Conservation (phyloP, 1,139 yeast species). For the Pichia sp. region DNA sequence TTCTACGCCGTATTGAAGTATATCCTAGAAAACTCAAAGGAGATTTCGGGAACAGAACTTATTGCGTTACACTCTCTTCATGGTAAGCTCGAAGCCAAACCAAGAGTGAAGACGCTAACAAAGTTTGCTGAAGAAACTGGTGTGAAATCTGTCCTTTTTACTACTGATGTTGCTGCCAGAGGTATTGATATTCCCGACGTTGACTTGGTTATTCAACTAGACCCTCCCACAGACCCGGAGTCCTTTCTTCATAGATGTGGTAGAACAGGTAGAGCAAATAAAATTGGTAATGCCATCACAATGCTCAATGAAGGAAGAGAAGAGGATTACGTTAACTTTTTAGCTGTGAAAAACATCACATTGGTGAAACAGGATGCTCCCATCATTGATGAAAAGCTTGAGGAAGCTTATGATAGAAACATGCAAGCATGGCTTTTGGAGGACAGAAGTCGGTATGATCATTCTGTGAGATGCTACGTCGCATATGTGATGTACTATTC, state of each 20-base stretch:
- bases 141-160: constrained; percentile 56
- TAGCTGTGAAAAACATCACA: constrained; percentile 64
- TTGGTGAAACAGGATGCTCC: constrained; percentile 34
- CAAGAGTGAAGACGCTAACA: constrained; percentile 65
- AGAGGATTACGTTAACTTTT: constrained; percentile 72
- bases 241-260: constrained; percentile 88
- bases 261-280: constrained; percentile 87
- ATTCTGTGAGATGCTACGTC: constrained; percentile 72
- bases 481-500: constrained; percentile 79
- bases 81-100: constrained; percentile 72
- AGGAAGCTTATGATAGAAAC: constrained; percentile 26
- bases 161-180: constrained; percentile 88
- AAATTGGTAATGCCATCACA: constrained; percentile 70
- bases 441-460: constrained; percentile 77
- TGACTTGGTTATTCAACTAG: constrained; percentile 78
- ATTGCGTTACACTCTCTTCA: constrained; percentile 59
- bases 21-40: constrained; percentile 21
- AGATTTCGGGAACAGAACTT: constrained; percentile 23
- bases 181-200: constrained; percentile 93
- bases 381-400: background rate
- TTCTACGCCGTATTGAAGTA: constrained; percentile 53
- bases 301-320: constrained; percentile 70
- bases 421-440: constrained; percentile 54
- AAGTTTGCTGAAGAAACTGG: constrained; percentile 42
- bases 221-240: constrained; percentile 89